These are phyloP conservation scores for Tausonia pullulans DNA, from an alignment of 1,284 basidiomycete genomes.

Conservation along the genomic window DNA sequence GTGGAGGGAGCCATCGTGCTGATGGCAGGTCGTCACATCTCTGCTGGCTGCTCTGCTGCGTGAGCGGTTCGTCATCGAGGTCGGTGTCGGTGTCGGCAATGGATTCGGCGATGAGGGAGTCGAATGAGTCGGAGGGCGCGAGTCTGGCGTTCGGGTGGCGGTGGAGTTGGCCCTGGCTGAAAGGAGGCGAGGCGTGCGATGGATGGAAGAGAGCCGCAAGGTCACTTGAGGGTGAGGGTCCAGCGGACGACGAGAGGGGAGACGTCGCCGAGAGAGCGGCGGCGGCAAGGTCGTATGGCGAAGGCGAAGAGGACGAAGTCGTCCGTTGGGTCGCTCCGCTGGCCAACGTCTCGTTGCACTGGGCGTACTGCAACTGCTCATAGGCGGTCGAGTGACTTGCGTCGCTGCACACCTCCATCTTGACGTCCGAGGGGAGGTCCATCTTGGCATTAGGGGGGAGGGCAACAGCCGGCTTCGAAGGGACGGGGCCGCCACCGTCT, in stretches of 20 bases:
- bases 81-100: not conserved
- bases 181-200: not conserved
- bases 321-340: too few relatives aligned
- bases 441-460: not conserved
- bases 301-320: too few relatives aligned
- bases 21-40: not conserved
- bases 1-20: slow-evolving; percentile 9
- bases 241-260: too few relatives aligned
- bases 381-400: not conserved
- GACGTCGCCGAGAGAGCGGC: too few relatives aligned
- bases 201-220: not conserved
- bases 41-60: not conserved
- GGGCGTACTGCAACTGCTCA: not conserved
- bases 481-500: not conserved
- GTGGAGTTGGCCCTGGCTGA: not conserved
- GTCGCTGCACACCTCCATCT: not conserved
- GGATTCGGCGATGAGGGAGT: not conserved
- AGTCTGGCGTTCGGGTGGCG: not conserved
- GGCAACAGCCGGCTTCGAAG: not conserved
- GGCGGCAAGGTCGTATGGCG: too few relatives aligned
- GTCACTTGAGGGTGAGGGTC: too few relatives aligned
- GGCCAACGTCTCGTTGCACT: too few relatives aligned
- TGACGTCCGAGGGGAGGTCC: not conserved
- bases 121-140: not conserved
- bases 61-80: not conserved